These are phyloP conservation scores for Gardenia jasminoides DNA, from an alignment of 257 asterid species.

Conservation along the genomic window DNA sequence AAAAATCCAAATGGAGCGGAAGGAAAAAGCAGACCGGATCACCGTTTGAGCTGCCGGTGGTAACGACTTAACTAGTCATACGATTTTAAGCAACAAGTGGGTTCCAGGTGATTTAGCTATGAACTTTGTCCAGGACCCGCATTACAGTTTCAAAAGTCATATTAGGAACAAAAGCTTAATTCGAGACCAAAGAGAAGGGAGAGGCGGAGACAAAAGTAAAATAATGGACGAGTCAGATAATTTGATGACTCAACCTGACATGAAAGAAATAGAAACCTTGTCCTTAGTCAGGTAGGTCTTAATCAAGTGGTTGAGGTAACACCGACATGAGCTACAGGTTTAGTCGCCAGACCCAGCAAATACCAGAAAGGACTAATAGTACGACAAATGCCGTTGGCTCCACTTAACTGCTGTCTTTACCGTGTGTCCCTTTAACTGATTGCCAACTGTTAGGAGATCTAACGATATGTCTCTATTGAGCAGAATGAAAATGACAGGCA, in stretches of 20 bases:
- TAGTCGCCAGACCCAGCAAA: neutral
- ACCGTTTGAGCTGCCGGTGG: too few species aligned
- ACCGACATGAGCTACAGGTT: slow-evolving; percentile 19
- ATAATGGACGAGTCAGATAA: slow-evolving; percentile 31
- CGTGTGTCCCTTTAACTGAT: neutral
- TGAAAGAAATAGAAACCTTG: slow-evolving; percentile 22
- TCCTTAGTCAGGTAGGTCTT: slow-evolving; percentile 22
- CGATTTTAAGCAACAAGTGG: too few species aligned
- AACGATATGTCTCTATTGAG: neutral
- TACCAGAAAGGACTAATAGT: neutral
- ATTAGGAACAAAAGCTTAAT: slow-evolving; percentile 14
- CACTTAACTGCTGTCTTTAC: slow-evolving; percentile 7
- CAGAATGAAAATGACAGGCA: slow-evolving; percentile 1
- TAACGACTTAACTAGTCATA: too few species aligned
- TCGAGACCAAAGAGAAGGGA: slow-evolving; percentile 9
- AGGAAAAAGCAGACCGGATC: neutral
- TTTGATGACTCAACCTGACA: slow-evolving; percentile 58
- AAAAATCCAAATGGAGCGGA: neutral
- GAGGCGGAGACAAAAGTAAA: neutral
- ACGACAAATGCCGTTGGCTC: slow-evolving; percentile 17
- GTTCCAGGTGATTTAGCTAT: slow-evolving; percentile 2
- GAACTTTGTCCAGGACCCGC: slow-evolving; percentile 10
- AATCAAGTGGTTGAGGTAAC: slow-evolving; percentile 31
- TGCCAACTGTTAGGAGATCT: slow-evolving; percentile 9
- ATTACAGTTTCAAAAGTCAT: neutral